Evolutionary conservation across 345 rosid genomes (phyloP).

Genomic region (Lepidium didymum): DNA sequence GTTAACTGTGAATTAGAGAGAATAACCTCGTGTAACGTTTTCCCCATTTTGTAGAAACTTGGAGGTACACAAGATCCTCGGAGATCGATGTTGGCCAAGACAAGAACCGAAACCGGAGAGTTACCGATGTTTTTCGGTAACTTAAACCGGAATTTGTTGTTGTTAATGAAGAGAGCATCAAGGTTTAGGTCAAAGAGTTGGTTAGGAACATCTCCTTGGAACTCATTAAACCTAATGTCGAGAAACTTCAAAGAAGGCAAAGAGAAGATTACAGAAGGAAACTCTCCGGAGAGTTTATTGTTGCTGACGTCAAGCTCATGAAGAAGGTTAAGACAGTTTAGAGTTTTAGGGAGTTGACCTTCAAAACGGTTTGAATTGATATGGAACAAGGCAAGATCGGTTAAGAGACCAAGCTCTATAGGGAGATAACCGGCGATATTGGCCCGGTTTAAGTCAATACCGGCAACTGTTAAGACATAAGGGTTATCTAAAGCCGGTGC

Average conservation of each 20-base stretch:
- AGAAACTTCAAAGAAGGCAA: conserved; percentile 72
- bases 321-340: conserved; percentile 42
- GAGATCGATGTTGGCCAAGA: conserved; percentile 63
- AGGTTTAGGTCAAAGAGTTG: conserved; percentile 57
- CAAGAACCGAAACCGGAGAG: conserved; percentile 70
- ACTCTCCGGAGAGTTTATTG: conserved; percentile 55
- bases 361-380: conserved; percentile 65
- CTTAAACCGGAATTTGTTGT: conserved; percentile 63
- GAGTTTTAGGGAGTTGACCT: conserved; percentile 50
- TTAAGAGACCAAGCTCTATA: conserved; percentile 60
- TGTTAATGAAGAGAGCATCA: conserved; percentile 76
- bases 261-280: conserved; percentile 51
- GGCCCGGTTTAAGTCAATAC: conserved; percentile 77
- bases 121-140: conserved; percentile 68
- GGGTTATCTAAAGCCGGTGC: conserved; percentile 61
- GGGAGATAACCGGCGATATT: conserved; percentile 61
- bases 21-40: conserved; percentile 47
- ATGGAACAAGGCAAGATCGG: conserved; percentile 73
- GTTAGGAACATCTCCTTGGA: conserved; percentile 50
- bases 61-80: conserved; percentile 58
- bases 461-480: conserved; percentile 55
- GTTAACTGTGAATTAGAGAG: conserved; percentile 44
- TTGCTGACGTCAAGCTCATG: conserved; percentile 75
- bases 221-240: conserved; percentile 63
- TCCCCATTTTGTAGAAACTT: conserved; percentile 56